Evolutionary conservation across 306 rosid species (phyloP), one percentile per base, ranked within the genome.

Genomic region (Leucaena leucocephala): DNA sequence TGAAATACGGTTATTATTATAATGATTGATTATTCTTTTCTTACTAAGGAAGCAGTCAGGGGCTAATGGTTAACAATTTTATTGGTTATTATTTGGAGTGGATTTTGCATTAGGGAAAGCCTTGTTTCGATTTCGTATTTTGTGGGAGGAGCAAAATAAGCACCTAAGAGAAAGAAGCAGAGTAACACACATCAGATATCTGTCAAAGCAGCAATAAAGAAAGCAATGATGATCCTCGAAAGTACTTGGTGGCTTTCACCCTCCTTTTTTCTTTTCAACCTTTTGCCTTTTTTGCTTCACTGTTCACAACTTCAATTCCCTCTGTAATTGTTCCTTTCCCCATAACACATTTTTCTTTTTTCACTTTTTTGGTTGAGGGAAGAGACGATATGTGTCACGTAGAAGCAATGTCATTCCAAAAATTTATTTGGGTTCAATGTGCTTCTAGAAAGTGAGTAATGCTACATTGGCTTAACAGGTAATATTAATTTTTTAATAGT

Each of bases 181-280:
- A 58, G 70, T 49, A 64, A 71, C 68, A 71, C 57, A 3, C 63
- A 77, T 14, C 14, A 59, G 75, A 72, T 72, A 72, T 43, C 44
- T 77, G 65, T 68, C 76, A 80, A 86, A 77, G 70, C 68, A 74
- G 65, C 74, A 83, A 83, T 80, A 86, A 86, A 86, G 83, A 77
- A 76, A 77, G 81, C 80, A 77, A 83, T 83, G 83, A 83, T 86
- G 81, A 83, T 77, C 76, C 83, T 69, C 81, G 81, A 80, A 86
- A 86, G 87, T 83, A 69, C 69, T 71, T 76, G 59, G 77, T 80
- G 49, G 79, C 74, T 74, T 83, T 83, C 85, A 48, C 82, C 75
- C 21, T 80, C 66, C 82, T 65, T 67, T 81, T 81, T 59, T 65
- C 83, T 82, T 72, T 70, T 45, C 17, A 71, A 61, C n/a, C 54